Base-by-base conservation (phyloP, 202 grass and related monocot genomes). In the Setaria viridis region DNA sequence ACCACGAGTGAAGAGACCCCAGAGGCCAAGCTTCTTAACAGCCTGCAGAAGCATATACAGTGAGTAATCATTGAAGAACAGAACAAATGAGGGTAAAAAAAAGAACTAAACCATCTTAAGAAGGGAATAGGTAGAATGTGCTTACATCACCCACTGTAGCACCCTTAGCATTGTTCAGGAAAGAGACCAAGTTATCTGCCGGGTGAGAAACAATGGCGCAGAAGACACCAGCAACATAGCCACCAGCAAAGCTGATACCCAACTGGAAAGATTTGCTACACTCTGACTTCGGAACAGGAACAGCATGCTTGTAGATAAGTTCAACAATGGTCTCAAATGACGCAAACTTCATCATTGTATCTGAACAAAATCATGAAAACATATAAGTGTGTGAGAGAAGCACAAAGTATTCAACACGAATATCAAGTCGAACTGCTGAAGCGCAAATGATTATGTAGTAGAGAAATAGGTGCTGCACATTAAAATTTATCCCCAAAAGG, bases 261-360 rank as follows among this genome's bases (percentile, higher is more conserved):
- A 93, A 59, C 6, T 93, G 91, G 63, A 82, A 86, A 72, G 81
- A 9, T 66, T 93, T 90, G 71, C 85, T 93, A 54, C 91, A 93
- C 51, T 93, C 79, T 9, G 88, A 89, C 79, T 93, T 93, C 6
- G 91, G 88, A 46, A 77, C 45, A 62, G 83, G 82, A 67, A 91
- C 84, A 49, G 58, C 89, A n/a, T 91, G 72, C 79, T 94, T 94
- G 76, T 94, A 94, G 69, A 94, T 83, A 11, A 82, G 79, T 70
- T 91, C 89, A 53, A 87, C 83, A 48, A 87, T 94, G 54, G 83
- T 94, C 83, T 94, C 89, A 89, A 91, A 94, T 37, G 89, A 87
- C 46, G 88, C 92, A 89, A 94, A 94, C 33, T 94, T 94, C 91
- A 94, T 91, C 91, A 94, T 94, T 0, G 79, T 94, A 78, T 94